Base-by-base conservation (phyloP, 202 grass and related monocot species). In the Zizania palustris region DNA sequence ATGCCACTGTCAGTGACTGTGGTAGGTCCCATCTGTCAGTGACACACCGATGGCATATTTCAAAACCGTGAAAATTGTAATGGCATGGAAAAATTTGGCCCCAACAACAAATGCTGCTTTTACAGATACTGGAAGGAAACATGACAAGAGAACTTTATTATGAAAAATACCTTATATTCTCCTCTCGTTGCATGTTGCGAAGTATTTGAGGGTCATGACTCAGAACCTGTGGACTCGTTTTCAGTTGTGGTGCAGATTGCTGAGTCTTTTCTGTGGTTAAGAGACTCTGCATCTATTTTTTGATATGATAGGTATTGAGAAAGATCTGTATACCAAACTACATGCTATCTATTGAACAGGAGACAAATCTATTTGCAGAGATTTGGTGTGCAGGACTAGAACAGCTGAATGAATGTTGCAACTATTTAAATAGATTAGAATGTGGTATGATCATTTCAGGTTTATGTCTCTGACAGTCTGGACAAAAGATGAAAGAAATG, bases 281-380 rank as follows among this genome's bases (percentile, higher is more conserved):
- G 36, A 87, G 74, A 82, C 60, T 88, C 65, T 72, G 64, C 35
- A 88, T 60, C 69, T 85, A 82, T 76, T 76, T n/a, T n/a, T n/a
- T 85, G 54, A 60, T 89, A 81, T 87, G 65, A 67, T 67, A 76
- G 42, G 10, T 72, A 39, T 76, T 82, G 38, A 28, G 66, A 84
- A 63, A 84, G 70, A 77, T 91, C 88, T 18, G 80, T 77, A 67
- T 84, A 46, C 88, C 53, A 91, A 18, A 2, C 14, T 53, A 5
- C 16, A 53, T 8, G 14, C 13, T 18, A 53, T 53, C 15, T 18
- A 18, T 53, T 54, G 16, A 54, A 54, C 16, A 54, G 28, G 28
- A 28, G 7, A 54, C 16, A 54, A 7, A 54, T 19, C 50, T 19
- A 54, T 18, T 9, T 8, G 51, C 51, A 55, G 20, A 20, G 51